Evolutionary conservation across 83 land plant species (phyloP), one percentile per base, ranked within the genome.

Genomic region (Thuja plicata): DNA sequence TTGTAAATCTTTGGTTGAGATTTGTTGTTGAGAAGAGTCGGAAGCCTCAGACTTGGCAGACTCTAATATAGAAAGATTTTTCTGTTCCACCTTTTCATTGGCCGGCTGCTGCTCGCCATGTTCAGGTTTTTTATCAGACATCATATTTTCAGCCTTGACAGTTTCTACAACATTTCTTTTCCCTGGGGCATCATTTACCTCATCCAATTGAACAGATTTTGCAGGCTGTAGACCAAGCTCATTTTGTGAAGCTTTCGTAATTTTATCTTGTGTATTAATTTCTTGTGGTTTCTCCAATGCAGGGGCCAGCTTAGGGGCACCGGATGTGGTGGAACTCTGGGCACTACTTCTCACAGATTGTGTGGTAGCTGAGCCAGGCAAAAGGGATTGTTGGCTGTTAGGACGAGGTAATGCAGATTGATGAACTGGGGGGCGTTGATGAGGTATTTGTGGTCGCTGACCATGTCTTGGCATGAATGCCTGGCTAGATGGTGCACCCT

Each of bases 401-500:
- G 88, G 79, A 30, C 52, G 81, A 35, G 87, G 88, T 5, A 73
- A 13, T 19, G 71, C 37, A 86, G 88, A 89, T 45, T 89, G 48
- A 35, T 88, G 88, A 40, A 38, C 46, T 79, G 84, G 87, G 43
- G 66, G 79, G 0, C 89, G 76, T 50, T 77, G 86, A 40, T 52
- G 37, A 32, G 48, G 48, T 77, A 86, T 2, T 35, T 57, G 70
- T 60, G 87, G n/a, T 37, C 74, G 40, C 12, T 83, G 52, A 57
- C 74, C 74, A 57, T 78, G 43, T 73, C 87, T 86, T 37, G 70
- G 87, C 87, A 86, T 48, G 54, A 60, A 83, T 11, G 55, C 83
- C 74, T 90, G 91, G 87, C 78, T 87, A 40, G 89, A 46, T 11
- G 87, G 82, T 40, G 81, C 43, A 9, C 41, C 87, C 54, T 89